Base-by-base conservation (phyloP, 257 asterid genomes). In the Gentiana macrophylla region DNA sequence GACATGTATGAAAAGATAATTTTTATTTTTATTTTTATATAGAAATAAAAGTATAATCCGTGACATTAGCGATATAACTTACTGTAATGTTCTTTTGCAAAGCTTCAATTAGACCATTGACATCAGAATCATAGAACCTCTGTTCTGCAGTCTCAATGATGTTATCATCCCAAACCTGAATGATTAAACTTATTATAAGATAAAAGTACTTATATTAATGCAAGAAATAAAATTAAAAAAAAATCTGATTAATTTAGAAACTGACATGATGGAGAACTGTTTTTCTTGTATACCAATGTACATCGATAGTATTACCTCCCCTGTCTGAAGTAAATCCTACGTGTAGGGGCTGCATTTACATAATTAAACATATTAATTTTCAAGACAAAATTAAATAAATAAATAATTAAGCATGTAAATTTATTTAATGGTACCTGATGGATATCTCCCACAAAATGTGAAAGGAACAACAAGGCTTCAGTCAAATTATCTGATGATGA, bases 401-500 rank as follows among this genome's bases (percentile, higher is more conserved):
- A 15, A 15, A 15, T 15, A 15, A 15, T 15, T 15, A 15, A 15
- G 24, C 24, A 15, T 15, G 24, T 15, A 15, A 15, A 15, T 15
- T 15, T 15, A 15, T 15, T 15, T 15, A 15, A 52, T 0, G 15
- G 32, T 60, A 84, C 97, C 92, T 86, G 97, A 67, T 90, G 98
- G 52, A 90, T 75, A 67, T 90, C 98, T 32, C 98, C 95, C 43
- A 90, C 61, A 71, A 80, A 84, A 76, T 90, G 94, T 38, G 97
- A 77, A 36, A 90, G 79, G 74, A 86, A 90, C 48, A 84, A 77
- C 43, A 86, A 89, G 50, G 97, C 81, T 70, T 86, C 84, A 4
- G 96, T 90, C 12, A 84, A 80, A 67, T 86, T 86, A 74, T 82
- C 95, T 89, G 86, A 61, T 74, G 10, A 62, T 60, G 35, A 43